Base-by-base conservation (phyloP, 192 early-diverging fungal species). In the Entrophospora sp. region DNA sequence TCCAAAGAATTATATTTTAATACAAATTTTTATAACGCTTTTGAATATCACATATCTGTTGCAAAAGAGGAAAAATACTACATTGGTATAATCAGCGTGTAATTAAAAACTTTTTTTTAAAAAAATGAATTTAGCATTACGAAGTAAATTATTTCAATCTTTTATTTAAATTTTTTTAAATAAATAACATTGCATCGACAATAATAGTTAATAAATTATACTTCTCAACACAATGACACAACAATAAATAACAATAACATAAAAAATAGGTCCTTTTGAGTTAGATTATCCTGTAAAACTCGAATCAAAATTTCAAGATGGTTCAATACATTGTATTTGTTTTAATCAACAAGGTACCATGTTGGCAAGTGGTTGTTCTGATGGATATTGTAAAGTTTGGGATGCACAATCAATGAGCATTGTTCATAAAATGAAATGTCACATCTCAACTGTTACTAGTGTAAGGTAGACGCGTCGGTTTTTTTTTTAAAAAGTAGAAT, bases 351-450 rank as follows among this genome's bases (percentile, higher is more conserved):
- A 82, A 44, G 92, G 91, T 12, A 93, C 87, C n/a, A 72, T 89
- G 22, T 70, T 96, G 44, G 93, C 92, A 24, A 84, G 85, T 5
- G 92, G 91, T 16, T 83, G 88, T 51, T 72, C 74, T 5, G 93
- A 93, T 66, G 95, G 95, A 3, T 71, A 75, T 10, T 87, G 89
- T 68, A 79, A 81, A 32, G 77, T 97, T 36, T 92, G 91, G 89
- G 93, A 96, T 70, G 85, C 95, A 78, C 89, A 92, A 58, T 91
- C 93, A 4, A 81, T 85, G n/a, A 84, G 84, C 25, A 73, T 94
- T 20, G 75, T 83, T 31, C 77, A 87, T 14, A 84, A 74, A 34
- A 80, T 95, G 7, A 44, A 74, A 6, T 91, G 91, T 8, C 90
- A 95, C 73, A 86, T 90, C n/a, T 77, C 78, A 10, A 70, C 80